These are phyloP conservation scores for Globisporangium mamillatum DNA, from an alignment of 352 stramenopile genomes.

Conservation along the genomic window DNA sequence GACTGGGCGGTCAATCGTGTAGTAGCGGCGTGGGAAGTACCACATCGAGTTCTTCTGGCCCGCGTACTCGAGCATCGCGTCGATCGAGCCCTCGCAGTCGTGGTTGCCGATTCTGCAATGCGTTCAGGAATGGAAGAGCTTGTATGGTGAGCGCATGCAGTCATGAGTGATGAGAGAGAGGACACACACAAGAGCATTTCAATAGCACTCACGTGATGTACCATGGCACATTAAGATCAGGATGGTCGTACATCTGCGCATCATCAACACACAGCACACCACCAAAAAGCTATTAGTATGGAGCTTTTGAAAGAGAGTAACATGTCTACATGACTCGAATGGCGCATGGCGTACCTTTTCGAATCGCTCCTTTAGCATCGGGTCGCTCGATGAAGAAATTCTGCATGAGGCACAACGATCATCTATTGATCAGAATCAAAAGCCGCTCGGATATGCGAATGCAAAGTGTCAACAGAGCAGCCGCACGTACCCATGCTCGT, in stretches of 20 bases:
- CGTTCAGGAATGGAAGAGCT: background rate
- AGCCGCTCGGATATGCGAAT: background rate
- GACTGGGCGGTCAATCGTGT: slow-evolving; percentile 73
- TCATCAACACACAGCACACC: background rate
- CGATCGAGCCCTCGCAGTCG: slow-evolving; percentile 82
- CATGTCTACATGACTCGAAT: background rate
- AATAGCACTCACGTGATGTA: slow-evolving; percentile 72
- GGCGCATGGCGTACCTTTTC: slow-evolving; percentile 42
- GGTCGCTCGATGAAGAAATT: slow-evolving; percentile 55
- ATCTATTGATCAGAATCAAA: background rate
- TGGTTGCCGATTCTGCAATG: slow-evolving; percentile 78
- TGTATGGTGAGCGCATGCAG: background rate
- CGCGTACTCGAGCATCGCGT: slow-evolving; percentile 80
- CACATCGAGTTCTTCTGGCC: slow-evolving; percentile 64
- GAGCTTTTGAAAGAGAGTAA: background rate
- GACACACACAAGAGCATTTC: background rate
- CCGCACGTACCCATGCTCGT: slow-evolving; percentile 64
- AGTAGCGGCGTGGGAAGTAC: slow-evolving; percentile 81
- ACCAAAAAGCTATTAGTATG: background rate
- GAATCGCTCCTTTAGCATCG: slow-evolving; percentile 63
- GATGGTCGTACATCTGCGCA: slow-evolving; percentile 69
- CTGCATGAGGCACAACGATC: slow-evolving; percentile 21
- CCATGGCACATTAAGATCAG: slow-evolving; percentile 68
- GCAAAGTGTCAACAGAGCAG: background rate
- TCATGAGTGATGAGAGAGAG: background rate